These are phyloP conservation scores for Arctium lappa DNA, from an alignment of 129 eudicot species.

Conservation along the genomic window DNA sequence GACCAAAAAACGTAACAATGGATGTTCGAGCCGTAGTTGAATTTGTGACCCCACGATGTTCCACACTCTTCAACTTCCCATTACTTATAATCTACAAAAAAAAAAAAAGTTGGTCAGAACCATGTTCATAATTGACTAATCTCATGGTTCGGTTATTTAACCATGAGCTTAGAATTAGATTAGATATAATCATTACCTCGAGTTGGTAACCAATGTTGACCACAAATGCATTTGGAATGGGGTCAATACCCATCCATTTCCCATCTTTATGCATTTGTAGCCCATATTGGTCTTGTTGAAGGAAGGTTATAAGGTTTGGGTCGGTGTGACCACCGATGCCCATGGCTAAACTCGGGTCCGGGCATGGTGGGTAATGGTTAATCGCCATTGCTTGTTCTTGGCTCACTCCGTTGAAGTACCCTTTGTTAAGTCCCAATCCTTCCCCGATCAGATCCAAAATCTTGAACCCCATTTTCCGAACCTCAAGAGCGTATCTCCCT, in stretches of 20 bases:
- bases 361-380: conserved; percentile 44
- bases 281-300: conserved; percentile 41
- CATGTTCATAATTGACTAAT: background rate
- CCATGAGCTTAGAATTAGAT: background rate
- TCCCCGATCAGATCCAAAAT: conserved; percentile 39
- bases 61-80: conserved; percentile 38
- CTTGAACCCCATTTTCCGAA: conserved; percentile 32
- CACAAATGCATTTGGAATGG: conserved; percentile 56
- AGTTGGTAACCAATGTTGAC: conserved; percentile 50
- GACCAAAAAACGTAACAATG: conserved; percentile 44
- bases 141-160: background rate
- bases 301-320: conserved; percentile 45
- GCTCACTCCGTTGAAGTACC: conserved; percentile 29
- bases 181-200: conserved; percentile 18
- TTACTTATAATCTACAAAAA: conserved; percentile 45
- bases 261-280: conserved; percentile 46
- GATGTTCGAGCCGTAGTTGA: conserved; percentile 42
- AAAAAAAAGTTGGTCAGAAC: background rate
- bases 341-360: conserved; percentile 50
- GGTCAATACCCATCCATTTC: conserved; percentile 44
- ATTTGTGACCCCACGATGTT: conserved; percentile 44
- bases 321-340: conserved; percentile 42
- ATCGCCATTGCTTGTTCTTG: conserved; percentile 19
- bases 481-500: conserved; percentile 19
- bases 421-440: conserved; percentile 40